phyloP scores from a whole-genome alignment of 352 stramenopile species.

The Globisporangium lucens region DNA sequence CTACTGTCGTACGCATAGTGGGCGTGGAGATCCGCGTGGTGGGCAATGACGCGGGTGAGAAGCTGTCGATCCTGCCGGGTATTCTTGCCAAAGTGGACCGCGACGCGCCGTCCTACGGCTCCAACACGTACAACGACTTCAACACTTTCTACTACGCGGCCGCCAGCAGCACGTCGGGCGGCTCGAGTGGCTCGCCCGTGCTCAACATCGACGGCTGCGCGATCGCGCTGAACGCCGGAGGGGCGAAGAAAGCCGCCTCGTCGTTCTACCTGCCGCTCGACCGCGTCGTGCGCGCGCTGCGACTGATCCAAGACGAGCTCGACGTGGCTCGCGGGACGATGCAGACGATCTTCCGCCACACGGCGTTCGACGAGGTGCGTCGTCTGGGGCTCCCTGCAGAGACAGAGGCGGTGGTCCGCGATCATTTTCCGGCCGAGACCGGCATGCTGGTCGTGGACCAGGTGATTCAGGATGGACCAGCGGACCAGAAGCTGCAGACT shows the following conservation, averaged over 20 bases:
- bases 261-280: slow-evolving; percentile 91
- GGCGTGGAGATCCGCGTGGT: slow-evolving; percentile 91
- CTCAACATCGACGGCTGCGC: slow-evolving; percentile 86
- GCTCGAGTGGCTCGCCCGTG: slow-evolving; percentile 87
- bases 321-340: slow-evolving; percentile 73
- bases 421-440: slow-evolving; percentile 75
- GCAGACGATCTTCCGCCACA: slow-evolving; percentile 88
- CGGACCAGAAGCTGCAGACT: slow-evolving; percentile 66
- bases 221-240: slow-evolving; percentile 90
- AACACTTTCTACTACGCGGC: slow-evolving; percentile 93
- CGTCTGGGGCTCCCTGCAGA: slow-evolving; percentile 68
- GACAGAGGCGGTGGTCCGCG: slow-evolving; percentile 68
- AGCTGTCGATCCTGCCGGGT: slow-evolving; percentile 87
- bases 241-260: slow-evolving; percentile 82
- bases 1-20: slow-evolving; percentile 34
- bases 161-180: slow-evolving; percentile 83
- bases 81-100: slow-evolving; percentile 90
- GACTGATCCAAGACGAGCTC: slow-evolving; percentile 53
- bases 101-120: slow-evolving; percentile 87
- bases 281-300: slow-evolving; percentile 77
- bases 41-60: slow-evolving; percentile 91
- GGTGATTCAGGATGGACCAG: slow-evolving; percentile 78
- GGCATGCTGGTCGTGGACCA: slow-evolving; percentile 90
- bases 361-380: slow-evolving; percentile 87
- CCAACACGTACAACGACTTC: slow-evolving; percentile 88